A percentile compares a stretch with the other conserved stretches of the same genome.
These are phyloP conservation scores for Saccharomycopsis capsularis DNA, from an alignment of 805 yeast genomes.

Conservation along the genomic window DNA sequence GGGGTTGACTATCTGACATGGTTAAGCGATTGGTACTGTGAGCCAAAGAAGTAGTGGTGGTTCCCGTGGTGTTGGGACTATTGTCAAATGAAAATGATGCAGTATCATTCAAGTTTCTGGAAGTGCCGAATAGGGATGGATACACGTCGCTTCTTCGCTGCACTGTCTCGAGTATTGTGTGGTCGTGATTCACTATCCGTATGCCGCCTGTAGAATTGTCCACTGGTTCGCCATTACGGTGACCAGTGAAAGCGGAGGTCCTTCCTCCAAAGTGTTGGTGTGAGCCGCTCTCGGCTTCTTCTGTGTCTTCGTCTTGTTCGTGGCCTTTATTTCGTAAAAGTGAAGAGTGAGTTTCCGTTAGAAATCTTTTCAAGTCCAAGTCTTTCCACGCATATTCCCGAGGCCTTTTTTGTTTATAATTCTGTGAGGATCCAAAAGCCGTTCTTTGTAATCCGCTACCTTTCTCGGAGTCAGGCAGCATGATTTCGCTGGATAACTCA, in stretches of 20 bases:
- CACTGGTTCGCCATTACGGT: slow-evolving; percentile 5
- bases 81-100: slow-evolving; percentile 5
- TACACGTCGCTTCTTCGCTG: not conserved
- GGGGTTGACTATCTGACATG: slow-evolving; percentile 1
- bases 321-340: not conserved
- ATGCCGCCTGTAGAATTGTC: slow-evolving; percentile 15
- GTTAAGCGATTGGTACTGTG: slow-evolving; percentile 10
- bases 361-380: slow-evolving; percentile 24
- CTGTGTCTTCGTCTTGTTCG: not conserved
- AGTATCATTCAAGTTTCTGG: not conserved
- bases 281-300: not conserved
- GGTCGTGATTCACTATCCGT: slow-evolving; percentile 15
- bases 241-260: too few species aligned
- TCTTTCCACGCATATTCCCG: slow-evolving; percentile 27
- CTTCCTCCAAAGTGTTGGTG: too few species aligned
- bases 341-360: slow-evolving; percentile 22
- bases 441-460: not conserved
- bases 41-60: slow-evolving; percentile 9
- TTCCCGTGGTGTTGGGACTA: slow-evolving; percentile 13
- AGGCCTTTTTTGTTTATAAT: slow-evolving; percentile 21
- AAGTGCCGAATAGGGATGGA: slow-evolving; percentile 1
- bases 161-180: slow-evolving; percentile 18
- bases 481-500: slow-evolving; percentile 4
- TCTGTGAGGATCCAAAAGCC: slow-evolving; percentile 25
- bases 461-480: not conserved